These are phyloP conservation scores for Neobulgaria alba DNA, from an alignment of 2,329 filamentous ascomycete species.

Conservation along the genomic window DNA sequence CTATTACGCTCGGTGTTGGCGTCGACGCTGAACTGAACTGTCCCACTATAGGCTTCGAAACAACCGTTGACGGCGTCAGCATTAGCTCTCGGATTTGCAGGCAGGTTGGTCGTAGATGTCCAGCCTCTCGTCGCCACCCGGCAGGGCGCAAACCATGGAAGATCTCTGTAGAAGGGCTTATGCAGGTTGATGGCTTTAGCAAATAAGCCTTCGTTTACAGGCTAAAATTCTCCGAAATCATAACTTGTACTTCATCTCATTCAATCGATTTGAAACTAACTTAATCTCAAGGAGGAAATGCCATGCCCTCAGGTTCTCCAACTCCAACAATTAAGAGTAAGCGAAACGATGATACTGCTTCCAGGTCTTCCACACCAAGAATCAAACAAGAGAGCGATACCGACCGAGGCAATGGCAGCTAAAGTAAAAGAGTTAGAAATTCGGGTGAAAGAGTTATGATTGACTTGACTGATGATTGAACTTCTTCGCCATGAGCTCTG, in stretches of 20 bases:
- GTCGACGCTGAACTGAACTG: background rate
- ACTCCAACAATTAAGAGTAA: background rate
- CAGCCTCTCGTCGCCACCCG: no score
- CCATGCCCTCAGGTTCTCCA: background rate
- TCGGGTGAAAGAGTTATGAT: background rate
- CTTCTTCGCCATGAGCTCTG: no score
- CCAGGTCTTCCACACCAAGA: background rate
- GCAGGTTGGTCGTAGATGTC: no score
- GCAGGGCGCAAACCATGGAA: no score
- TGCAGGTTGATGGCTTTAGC: no score
- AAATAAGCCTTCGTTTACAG: background rate
- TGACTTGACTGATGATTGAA: conserved; percentile 1
- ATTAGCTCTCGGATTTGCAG: background rate
- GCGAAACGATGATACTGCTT: background rate
- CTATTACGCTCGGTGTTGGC: background rate
- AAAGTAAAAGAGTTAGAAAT: background rate
- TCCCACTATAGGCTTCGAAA: background rate
- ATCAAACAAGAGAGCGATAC: background rate
- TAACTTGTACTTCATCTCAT: no score
- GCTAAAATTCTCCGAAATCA: background rate
- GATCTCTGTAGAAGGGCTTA: no score
- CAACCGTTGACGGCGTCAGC: background rate
- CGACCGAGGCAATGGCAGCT: background rate
- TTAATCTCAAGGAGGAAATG: background rate
- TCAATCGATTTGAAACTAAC: no score